phyloP scores from a whole-genome alignment of 2,329 filamentous ascomycete species.

The Dactylellina sp. region DNA sequence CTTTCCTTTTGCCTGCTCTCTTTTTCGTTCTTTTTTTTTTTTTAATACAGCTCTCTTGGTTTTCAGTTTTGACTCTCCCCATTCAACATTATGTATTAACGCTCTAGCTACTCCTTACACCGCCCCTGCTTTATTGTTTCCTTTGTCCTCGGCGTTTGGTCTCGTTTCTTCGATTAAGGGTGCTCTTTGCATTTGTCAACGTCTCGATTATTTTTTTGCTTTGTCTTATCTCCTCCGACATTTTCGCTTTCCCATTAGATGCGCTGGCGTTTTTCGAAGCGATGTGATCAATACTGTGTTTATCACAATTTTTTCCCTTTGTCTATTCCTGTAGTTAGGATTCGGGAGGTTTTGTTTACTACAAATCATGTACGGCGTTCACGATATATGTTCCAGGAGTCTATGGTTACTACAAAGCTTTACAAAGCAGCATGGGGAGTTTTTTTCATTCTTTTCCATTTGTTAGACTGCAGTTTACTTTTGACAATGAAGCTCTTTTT shows the following conservation, averaged over 20 bases:
- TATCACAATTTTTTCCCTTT: neutral
- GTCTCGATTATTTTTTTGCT: neutral
- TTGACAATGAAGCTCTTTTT: slow-evolving; percentile 5
- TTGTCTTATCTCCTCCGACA: slow-evolving; percentile 16
- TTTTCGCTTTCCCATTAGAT: slow-evolving; percentile 47
- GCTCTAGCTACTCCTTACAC: slow-evolving; percentile 1
- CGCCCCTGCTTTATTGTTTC: slow-evolving; percentile 1
- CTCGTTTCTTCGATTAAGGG: slow-evolving; percentile 16
- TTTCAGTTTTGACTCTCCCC: slow-evolving; percentile 17
- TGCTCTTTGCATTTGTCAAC: slow-evolving; percentile 19
- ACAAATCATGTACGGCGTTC: slow-evolving; percentile 41
- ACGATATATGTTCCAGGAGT: slow-evolving; percentile 35
- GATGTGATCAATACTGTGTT: slow-evolving; percentile 19
- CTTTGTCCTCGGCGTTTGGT: slow-evolving; percentile 42
- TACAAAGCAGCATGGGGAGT: neutral
- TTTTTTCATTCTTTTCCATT: slow-evolving; percentile 26
- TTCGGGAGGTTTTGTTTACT: slow-evolving; percentile 7
- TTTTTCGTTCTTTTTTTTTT: slow-evolving; percentile 7
- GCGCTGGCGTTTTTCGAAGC: slow-evolving; percentile 55
- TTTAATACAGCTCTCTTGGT: neutral
- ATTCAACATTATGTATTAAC: slow-evolving; percentile 35
- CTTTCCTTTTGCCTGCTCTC: slow-evolving; percentile 16
- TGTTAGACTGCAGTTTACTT: slow-evolving; percentile 23
- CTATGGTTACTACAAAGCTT: slow-evolving; percentile 25
- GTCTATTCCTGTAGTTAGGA: slow-evolving; percentile 9